phyloP scores from a whole-genome alignment of 176 grass and related monocot genomes.

The barley (Hordeum vulgare) region DNA sequence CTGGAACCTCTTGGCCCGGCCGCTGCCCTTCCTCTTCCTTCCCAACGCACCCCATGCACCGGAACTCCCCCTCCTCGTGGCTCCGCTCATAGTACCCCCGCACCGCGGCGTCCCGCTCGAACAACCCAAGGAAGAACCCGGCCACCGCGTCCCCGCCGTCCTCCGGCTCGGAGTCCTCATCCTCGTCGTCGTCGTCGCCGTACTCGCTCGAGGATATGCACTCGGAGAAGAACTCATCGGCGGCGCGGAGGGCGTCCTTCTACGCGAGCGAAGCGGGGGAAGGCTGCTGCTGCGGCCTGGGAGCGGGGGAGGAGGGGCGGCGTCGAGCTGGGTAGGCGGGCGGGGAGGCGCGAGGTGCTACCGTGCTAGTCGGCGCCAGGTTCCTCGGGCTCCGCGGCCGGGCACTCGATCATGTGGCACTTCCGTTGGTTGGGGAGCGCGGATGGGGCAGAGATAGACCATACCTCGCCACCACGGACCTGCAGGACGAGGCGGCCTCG shows the following conservation, averaged over 20 bases:
- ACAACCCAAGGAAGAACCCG: conserved; percentile 26
- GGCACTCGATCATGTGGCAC: neutral
- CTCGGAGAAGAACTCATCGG: conserved; percentile 40
- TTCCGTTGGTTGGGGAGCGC: neutral
- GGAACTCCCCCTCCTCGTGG: conserved; percentile 41
- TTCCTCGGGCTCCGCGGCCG: neutral
- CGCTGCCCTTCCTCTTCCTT: conserved; percentile 15
- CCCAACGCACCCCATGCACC: conserved; percentile 57
- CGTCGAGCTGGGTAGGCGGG: neutral
- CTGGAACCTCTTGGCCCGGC: conserved; percentile 28
- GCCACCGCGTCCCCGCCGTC: too few species aligned
- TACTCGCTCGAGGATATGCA: neutral
- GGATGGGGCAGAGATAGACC: too few species aligned
- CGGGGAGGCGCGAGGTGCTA: conserved; percentile 4
- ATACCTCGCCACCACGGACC: too few species aligned
- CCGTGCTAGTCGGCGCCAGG: neutral
- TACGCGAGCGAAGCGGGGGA: conserved; percentile 9
- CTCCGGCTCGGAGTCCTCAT: too few species aligned
- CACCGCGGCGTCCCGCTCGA: conserved; percentile 35
- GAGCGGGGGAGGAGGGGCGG: neutral
- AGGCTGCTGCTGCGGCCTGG: neutral
- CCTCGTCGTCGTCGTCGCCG: neutral
- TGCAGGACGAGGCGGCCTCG: too few species aligned
- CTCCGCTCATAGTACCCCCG: conserved; percentile 51
- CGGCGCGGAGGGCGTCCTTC: conserved; percentile 16